Evolutionary conservation across 345 rosid genomes (phyloP).

Genomic region (Clausena lansium): DNA sequence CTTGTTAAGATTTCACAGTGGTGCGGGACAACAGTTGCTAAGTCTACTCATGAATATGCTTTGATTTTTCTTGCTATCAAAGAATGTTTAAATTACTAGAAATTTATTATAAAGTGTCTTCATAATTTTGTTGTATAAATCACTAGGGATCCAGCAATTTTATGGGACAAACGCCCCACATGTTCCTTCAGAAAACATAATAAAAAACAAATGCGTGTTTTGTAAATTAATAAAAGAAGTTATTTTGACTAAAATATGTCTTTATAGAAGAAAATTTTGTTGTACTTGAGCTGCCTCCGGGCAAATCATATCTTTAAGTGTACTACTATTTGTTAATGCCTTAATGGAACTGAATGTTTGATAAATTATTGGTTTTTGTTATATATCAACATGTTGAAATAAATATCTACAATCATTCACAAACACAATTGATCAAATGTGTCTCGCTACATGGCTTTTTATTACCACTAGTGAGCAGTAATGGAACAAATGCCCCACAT

Average conservation of each 20-base stretch:
- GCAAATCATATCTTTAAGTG: neutral
- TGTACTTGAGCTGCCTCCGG: neutral
- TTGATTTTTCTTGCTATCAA: neutral
- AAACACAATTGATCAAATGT: neutral
- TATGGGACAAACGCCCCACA: neutral
- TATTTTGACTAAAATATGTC: neutral
- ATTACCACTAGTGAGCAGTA: neutral
- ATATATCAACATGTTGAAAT: neutral
- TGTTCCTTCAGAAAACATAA: neutral
- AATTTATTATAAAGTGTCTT: neutral
- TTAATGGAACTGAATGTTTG: neutral
- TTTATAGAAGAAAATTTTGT: neutral
- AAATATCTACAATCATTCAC: neutral
- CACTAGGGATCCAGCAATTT: neutral
- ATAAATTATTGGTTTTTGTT: neutral
- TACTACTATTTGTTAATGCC: neutral
- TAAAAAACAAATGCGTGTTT: neutral
- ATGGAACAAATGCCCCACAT: constrained; percentile 1
- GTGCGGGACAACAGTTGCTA: neutral
- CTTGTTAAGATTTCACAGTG: neutral
- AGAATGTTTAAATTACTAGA: neutral
- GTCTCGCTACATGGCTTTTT: neutral
- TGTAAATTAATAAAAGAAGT: neutral
- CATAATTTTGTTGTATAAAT: neutral
- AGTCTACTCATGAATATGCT: neutral